Evolutionary conservation across 805 yeast genomes (phyloP), one percentile per base, ranked within the genome.

Genomic region (Kluyveromyces starmeri): DNA sequence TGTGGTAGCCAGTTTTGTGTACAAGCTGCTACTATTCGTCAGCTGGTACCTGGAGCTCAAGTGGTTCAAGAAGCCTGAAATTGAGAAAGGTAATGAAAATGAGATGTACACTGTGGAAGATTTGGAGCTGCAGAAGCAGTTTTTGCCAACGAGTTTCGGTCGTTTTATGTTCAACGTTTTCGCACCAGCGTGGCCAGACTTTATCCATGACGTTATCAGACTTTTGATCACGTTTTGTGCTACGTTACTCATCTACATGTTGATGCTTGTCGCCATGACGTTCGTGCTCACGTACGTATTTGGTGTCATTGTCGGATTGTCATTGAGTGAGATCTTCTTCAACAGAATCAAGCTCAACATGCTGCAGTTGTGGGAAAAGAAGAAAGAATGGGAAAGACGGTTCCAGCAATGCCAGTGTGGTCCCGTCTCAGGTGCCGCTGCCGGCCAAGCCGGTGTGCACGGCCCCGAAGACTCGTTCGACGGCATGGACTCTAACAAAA

Each of bases 201-300:
- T 56, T 14, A 42, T 39, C 12, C 58, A 57, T 26, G 85, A 82
- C 57, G 29, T 68, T 3, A 62, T 78, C 5, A 64, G 89, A 46
- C 56, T 78, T 12, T 22, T 68, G 0, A 43, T 82, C 16, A 68
- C 76, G 8, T 75, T 82, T 42, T 51, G 73, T 12, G 71, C 82
- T 3, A 79, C 82, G 14, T 63, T 80, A 67, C 51, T 82, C 32
- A 78, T 81, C 9, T 82, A 76, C 50, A 78, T 78, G 22, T 58
- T 82, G 47, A 82, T 82, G 94, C 67, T 82, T 60, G 86, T 76
- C 11, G 80, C 81, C 5, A 82, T 82, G 94, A 65, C 80, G 26
- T 81, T 65, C 51, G 69, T 79, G 7, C 45, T 79, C 29, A 58
- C 74, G 0, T 82, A 82, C 45, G 78, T 82, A 55, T 82, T 82